phyloP scores from a whole-genome alignment of 2,329 filamentous ascomycete genomes.

The Nigrospora sphaerica region DNA sequence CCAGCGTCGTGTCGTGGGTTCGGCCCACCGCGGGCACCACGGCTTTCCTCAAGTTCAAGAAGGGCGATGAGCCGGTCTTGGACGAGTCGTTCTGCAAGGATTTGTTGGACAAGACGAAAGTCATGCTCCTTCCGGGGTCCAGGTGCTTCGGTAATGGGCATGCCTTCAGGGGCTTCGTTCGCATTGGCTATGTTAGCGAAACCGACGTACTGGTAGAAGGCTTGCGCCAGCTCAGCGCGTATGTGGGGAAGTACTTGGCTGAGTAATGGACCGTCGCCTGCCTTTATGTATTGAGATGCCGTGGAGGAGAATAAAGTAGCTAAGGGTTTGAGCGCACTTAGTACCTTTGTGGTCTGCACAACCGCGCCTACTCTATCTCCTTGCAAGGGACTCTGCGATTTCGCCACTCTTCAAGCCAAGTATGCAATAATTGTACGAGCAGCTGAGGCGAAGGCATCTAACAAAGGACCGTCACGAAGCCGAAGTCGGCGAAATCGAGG shows the following conservation, averaged over 20 bases:
- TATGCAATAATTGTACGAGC: no score
- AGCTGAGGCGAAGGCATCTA: no score
- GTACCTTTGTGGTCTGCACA: no score
- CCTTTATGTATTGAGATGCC: no score
- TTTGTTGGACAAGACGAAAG: slow-evolving; percentile 60
- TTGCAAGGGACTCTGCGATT: no score
- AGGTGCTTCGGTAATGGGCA: slow-evolving; percentile 61
- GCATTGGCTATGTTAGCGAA: slow-evolving; percentile 69
- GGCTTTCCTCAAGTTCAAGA: slow-evolving; percentile 64
- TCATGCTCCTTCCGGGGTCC: slow-evolving; percentile 68
- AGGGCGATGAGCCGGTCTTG: slow-evolving; percentile 56
- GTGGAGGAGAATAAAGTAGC: no score
- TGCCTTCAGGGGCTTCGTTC: slow-evolving; percentile 68
- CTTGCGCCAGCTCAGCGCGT: slow-evolving; percentile 41
- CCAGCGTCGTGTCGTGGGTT: slow-evolving; percentile 55
- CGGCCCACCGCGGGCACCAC: slow-evolving; percentile 75
- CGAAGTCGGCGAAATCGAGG: no score
- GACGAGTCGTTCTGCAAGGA: slow-evolving; percentile 66
- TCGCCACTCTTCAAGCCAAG: no score
- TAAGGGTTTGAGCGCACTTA: no score
- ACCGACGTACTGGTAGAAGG: slow-evolving; percentile 63
- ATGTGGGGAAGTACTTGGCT: slow-evolving; percentile 26
- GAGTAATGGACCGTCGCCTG: neutral
- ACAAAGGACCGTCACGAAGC: no score
- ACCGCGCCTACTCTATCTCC: no score